Percentiles rank a stretch among this genome's conserved stretches.
Conservation (phyloP, 2,329 filamentous ascomycete genomes). For the Cylindrodendrum hubeiense region DNA sequence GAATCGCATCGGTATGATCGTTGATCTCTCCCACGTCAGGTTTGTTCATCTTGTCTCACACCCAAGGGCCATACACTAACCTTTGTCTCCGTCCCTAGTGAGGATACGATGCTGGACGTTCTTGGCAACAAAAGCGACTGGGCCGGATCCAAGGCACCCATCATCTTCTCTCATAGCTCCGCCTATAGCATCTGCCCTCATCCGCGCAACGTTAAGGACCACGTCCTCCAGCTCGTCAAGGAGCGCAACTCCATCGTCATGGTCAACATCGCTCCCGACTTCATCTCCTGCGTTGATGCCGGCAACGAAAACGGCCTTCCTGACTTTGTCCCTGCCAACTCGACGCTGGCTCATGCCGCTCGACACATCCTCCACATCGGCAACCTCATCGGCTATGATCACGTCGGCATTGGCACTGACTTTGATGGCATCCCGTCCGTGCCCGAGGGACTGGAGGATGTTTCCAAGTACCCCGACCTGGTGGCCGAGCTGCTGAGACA, state of each 20-base stretch:
- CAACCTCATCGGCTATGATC: constrained; percentile 83
- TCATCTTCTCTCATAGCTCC: constrained; percentile 92
- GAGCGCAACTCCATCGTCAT: constrained; percentile 82
- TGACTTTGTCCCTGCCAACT: constrained; percentile 73
- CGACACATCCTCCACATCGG: constrained; percentile 88
- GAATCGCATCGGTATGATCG: constrained; percentile 95
- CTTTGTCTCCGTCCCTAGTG: constrained; percentile 52
- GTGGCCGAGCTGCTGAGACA: constrained; percentile 79
- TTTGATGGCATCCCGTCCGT: constrained; percentile 82
- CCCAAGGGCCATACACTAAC: constrained; percentile 3
- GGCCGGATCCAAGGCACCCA: constrained; percentile 80
- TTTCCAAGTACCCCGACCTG: constrained; percentile 84
- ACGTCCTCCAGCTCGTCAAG: constrained; percentile 83
- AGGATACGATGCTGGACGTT: constrained; percentile 88
- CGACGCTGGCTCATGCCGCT: constrained; percentile 82
- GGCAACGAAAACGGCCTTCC: constrained; percentile 74
- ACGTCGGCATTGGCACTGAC: constrained; percentile 91
- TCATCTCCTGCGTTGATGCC: constrained; percentile 79
- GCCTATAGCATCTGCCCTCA: constrained; percentile 86
- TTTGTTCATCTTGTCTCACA: constrained; percentile 21
- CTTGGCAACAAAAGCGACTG: constrained; percentile 74
- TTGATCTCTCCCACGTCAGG: constrained; percentile 83
- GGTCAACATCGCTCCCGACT: constrained; percentile 89
- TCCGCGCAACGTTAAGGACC: constrained; percentile 89
- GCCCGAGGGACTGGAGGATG: constrained; percentile 84